A percentile compares a stretch with the other conserved stretches of the same genome.
Evolutionary conservation across 495 filamentous ascomycete genomes (phyloP).

Genomic region (Penicillium macrosclerotiorum): DNA sequence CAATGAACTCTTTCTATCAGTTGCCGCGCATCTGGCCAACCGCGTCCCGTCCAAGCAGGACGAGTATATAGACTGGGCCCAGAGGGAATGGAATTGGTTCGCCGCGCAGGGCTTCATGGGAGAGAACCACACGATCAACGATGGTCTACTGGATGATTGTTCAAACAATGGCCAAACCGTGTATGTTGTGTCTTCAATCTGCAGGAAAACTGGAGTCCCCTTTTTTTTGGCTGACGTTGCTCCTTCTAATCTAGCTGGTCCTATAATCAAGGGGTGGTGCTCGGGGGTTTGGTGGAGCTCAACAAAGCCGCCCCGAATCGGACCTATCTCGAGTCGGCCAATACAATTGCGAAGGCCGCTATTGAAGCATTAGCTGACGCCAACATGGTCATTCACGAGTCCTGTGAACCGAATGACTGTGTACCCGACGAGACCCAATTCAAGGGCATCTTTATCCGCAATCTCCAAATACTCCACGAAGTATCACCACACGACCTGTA

Average conservation of each 20-base stretch:
- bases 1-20: slow-evolving; percentile 72
- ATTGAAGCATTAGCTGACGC: slow-evolving; percentile 52
- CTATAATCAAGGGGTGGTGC: slow-evolving; percentile 79
- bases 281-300: slow-evolving; percentile 72
- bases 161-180: slow-evolving; percentile 61
- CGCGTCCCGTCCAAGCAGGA: slow-evolving; percentile 48
- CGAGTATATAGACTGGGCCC: slow-evolving; percentile 57
- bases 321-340: slow-evolving; percentile 52
- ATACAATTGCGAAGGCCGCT: slow-evolving; percentile 60
- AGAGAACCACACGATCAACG: slow-evolving; percentile 61
- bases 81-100: slow-evolving; percentile 68
- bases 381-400: slow-evolving; percentile 58
- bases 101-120: slow-evolving; percentile 63
- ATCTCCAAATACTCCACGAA: slow-evolving; percentile 57
- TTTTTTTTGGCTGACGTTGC: background rate
- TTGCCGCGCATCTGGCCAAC: slow-evolving; percentile 70
- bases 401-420: slow-evolving; percentile 58
- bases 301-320: slow-evolving; percentile 50
- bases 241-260: slow-evolving; percentile 46
- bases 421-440: slow-evolving; percentile 65
- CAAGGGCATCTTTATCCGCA: slow-evolving; percentile 78
- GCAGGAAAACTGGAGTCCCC: no score
- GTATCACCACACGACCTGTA: slow-evolving; percentile 51
- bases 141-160: slow-evolving; percentile 62
- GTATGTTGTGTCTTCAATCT: slow-evolving; percentile 7